Percentiles rank a stretch among this genome's conserved stretches.
Evolutionary conservation across 1,284 basidiomycete species (phyloP).

Genomic region (Cystobasidiaceae sp.): DNA sequence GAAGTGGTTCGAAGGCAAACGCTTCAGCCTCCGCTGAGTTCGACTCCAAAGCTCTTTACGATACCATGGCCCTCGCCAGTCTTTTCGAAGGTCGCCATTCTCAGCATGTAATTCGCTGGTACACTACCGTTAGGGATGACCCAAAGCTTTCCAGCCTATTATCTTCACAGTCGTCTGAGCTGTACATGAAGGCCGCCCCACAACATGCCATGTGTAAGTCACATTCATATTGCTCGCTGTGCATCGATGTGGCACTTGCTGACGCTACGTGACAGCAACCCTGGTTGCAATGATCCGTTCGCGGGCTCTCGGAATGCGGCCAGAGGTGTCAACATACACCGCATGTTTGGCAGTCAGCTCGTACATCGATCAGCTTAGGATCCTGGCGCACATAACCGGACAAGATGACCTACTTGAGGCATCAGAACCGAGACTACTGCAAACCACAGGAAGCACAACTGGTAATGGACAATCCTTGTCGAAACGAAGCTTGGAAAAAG

Average conservation of each 20-base stretch:
- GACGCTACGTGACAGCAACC: not conserved
- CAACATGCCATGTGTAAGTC: not conserved
- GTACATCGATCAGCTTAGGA: conserved; percentile 2
- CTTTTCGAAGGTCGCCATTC: not conserved
- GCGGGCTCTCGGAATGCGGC: not conserved
- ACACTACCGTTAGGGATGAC: not conserved
- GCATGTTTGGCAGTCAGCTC: not conserved
- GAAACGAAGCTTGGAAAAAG: conserved; percentile 2
- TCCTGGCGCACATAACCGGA: conserved; percentile 17
- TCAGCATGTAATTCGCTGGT: not conserved
- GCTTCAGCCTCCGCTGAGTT: not conserved
- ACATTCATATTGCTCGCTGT: too few relatives aligned
- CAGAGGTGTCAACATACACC: conserved; percentile 3
- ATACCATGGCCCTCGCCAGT: conserved; percentile 11
- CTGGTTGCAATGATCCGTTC: not conserved
- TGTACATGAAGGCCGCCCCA: conserved; percentile 16
- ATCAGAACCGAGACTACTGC: conserved; percentile 3
- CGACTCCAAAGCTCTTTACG: not conserved
- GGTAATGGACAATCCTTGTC: not conserved
- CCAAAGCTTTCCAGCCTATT: not conserved
- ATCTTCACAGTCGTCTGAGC: not conserved
- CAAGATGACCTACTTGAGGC: not conserved
- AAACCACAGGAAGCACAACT: not conserved
- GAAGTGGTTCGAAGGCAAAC: too few relatives aligned
- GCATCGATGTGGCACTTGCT: too few relatives aligned